Base-by-base conservation (phyloP, 805 yeast species). In the Kluyveromyces siamensis region DNA sequence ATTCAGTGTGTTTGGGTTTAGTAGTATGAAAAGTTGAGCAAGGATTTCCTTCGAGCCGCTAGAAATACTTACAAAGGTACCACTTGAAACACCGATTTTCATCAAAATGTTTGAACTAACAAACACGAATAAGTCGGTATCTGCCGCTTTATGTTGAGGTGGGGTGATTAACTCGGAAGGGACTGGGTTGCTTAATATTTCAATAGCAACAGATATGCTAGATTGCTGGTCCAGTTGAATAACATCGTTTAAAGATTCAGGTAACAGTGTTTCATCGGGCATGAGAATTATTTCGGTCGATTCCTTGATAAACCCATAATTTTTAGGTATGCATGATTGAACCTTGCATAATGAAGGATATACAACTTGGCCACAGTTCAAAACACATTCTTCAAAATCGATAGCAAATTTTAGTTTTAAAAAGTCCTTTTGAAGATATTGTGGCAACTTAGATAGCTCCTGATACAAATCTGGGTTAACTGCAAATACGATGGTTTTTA, bases 111-210 rank as follows among this genome's bases (percentile, higher is more conserved):
- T 40, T 13, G 52, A 40, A 37, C 51, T 48, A 2, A 63, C 58
- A 48, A 63, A 63, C 2, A 56, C 66, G 50, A 54, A 56, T 6
- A 60, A 48, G 8, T 65, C 52, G n/a, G 59, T 61, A 50, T 65
- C 69, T 10, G 57, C 58, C 9, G 36, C 13, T 4, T 27, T 16
- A 2, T 48, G 19, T 10, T 51, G 48, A 16, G 41, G 21, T 5
- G 62, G 59, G 7, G 17, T 42, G 1, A 55, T 48, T 21, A 56
- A 27, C 2, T 54, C 56, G 4, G 21, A 33, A 1, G 56, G 48
- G 2, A 57, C 47, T 4, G 63, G 58, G 33, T 43, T 21, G n/a
- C 14, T 11, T n/a, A 43, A 33, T 17, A 38, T 33, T 33, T 43
- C 17, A 33, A 43, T 43, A 5, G 11, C 16, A 16, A 43, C 45